Evolutionary conservation across 2,329 filamentous ascomycete genomes (phyloP).

Genomic region (Bimuria novae-zelandiae): DNA sequence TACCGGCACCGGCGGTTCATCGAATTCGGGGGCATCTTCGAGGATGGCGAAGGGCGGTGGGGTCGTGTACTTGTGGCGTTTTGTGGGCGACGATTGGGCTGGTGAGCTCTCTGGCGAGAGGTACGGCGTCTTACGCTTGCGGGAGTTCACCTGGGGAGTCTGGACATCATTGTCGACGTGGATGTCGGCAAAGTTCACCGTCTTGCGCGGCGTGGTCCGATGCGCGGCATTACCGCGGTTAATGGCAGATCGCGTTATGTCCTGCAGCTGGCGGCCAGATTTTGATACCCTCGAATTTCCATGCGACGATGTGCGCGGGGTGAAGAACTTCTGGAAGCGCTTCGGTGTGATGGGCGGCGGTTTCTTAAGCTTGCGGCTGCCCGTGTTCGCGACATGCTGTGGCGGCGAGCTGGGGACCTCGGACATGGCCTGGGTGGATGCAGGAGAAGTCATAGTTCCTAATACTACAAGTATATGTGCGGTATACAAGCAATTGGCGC

Average conservation of each 20-base stretch:
- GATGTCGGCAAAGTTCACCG: conserved; percentile 46
- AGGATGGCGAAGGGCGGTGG: conserved; percentile 38
- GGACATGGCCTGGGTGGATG: conserved; percentile 30
- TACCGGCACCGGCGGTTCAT: conserved; percentile 25
- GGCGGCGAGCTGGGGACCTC: conserved; percentile 47
- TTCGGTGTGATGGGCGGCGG: conserved; percentile 57
- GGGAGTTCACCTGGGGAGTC: conserved; percentile 38
- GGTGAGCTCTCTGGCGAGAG: conserved; percentile 49
- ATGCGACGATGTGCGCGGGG: conserved; percentile 47
- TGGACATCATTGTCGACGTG: conserved; percentile 27
- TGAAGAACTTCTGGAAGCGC: conserved; percentile 58
- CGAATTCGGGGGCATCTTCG: conserved; percentile 34
- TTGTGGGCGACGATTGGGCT: conserved; percentile 49
- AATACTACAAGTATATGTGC: conserved; percentile 9
- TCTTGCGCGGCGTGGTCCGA: conserved; percentile 43
- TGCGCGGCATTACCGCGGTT: conserved; percentile 44
- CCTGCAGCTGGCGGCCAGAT: conserved; percentile 53
- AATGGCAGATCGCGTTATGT: conserved; percentile 54
- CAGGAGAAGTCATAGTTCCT: conserved; percentile 32
- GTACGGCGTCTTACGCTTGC: conserved; percentile 46
- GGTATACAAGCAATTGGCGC: conserved; percentile 3
- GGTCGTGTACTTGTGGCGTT: conserved; percentile 36
- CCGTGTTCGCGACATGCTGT: conserved; percentile 33
- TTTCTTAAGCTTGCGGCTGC: conserved; percentile 48
- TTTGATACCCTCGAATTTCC: conserved; percentile 39